These are phyloP conservation scores for Lasiosphaeriaceae sp. DNA, from an alignment of 495 filamentous ascomycete genomes.

Conservation along the genomic window DNA sequence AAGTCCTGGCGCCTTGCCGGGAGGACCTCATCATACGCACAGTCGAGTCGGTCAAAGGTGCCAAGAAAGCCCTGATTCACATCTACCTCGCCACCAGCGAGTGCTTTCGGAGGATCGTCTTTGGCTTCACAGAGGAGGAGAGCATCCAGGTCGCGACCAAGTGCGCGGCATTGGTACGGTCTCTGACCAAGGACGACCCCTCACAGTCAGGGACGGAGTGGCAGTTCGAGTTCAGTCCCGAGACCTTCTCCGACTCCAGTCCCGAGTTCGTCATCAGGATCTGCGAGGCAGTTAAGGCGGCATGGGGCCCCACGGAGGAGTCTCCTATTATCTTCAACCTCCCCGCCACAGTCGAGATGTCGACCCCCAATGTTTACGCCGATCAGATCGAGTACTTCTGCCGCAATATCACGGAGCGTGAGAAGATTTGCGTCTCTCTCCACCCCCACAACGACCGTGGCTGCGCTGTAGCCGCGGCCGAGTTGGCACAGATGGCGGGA, in stretches of 20 bases:
- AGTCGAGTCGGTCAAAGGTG: conserved; percentile 82
- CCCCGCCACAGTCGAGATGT: conserved; percentile 93
- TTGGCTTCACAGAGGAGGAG: conserved; percentile 79
- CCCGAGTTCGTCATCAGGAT: conserved; percentile 79
- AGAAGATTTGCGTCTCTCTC: conserved; percentile 78
- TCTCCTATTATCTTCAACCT: conserved; percentile 96
- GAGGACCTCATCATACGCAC: conserved; percentile 89
- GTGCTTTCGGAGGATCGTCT: conserved; percentile 87
- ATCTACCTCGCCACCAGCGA: conserved; percentile 94
- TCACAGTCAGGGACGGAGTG: conserved; percentile 72
- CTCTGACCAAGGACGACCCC: conserved; percentile 94
- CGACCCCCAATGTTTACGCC: conserved; percentile 93
- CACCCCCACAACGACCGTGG: conserved; percentile 96
- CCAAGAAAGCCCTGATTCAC: conserved; percentile 95
- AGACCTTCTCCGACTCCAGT: conserved; percentile 91
- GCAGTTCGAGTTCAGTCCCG: conserved; percentile 94
- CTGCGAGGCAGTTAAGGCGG: conserved; percentile 93
- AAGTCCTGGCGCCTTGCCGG: conserved; percentile 90
- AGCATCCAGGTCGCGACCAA: conserved; percentile 77
- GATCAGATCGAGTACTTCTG: conserved; percentile 98
- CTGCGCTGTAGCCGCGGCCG: conserved; percentile 78
- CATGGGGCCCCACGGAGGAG: conserved; percentile 80
- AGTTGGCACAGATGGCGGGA: conserved; percentile 96
- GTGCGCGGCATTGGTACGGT: conserved; percentile 81
- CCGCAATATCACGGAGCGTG: conserved; percentile 69